phyloP scores from a whole-genome alignment of 371 early-diverging fungal genomes.

The Mucor sp. region DNA sequence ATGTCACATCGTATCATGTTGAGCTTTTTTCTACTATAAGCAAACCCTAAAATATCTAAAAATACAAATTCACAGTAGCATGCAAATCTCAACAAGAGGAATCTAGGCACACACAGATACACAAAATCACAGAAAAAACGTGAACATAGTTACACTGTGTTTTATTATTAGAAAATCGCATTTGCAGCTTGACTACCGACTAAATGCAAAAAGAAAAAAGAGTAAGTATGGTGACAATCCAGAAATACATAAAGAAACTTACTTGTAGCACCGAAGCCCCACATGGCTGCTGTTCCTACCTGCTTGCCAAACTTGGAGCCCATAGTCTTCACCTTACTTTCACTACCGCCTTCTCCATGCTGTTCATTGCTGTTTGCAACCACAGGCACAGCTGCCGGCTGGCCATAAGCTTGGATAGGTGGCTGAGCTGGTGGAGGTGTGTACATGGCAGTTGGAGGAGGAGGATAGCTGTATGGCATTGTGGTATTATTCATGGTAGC shows the following conservation, averaged over 20 bases:
- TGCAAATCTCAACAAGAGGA: background rate
- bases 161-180: slow-evolving; percentile 37
- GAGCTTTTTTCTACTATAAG: background rate
- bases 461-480: slow-evolving; percentile 47
- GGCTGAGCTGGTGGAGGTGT: slow-evolving; percentile 26
- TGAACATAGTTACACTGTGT: background rate
- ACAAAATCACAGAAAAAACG: background rate
- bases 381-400: slow-evolving; percentile 6
- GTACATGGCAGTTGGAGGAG: slow-evolving; percentile 49
- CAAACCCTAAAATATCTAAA: background rate
- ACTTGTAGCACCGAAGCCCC: slow-evolving; percentile 52
- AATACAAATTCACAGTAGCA: background rate
- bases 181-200: slow-evolving; percentile 44
- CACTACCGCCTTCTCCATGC: slow-evolving; percentile 22
- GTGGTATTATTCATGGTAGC: background rate
- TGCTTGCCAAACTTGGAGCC: slow-evolving; percentile 46
- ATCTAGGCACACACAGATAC: background rate
- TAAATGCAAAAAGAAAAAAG: slow-evolving; percentile 12
- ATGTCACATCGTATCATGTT: background rate
- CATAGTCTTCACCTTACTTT: slow-evolving; percentile 35
- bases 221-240: background rate
- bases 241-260: slow-evolving; percentile 17
- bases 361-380: slow-evolving; percentile 3
- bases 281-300: slow-evolving; percentile 46
- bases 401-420: slow-evolving; percentile 16